These are phyloP conservation scores for Fonsecaea nubica DNA, from an alignment of 2,329 filamentous ascomycete genomes.

Conservation along the genomic window DNA sequence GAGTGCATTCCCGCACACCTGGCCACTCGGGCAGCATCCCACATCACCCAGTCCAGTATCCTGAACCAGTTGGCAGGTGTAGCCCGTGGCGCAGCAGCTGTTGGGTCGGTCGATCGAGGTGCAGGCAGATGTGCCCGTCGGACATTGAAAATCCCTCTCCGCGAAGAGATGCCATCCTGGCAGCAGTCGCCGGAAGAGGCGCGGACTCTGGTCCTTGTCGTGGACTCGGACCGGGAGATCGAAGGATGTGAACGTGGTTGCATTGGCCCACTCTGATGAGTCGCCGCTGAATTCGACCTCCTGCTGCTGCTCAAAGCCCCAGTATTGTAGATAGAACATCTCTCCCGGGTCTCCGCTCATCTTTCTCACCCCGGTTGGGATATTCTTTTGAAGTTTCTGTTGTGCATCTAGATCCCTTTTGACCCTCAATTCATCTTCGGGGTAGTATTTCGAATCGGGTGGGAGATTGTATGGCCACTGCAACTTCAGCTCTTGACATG, in stretches of 20 bases:
- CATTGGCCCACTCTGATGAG: conserved; percentile 19
- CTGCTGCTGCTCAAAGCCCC: conserved; percentile 45
- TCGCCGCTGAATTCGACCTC: conserved; percentile 19
- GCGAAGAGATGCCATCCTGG: conserved; percentile 32
- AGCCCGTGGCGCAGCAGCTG: conserved; percentile 63
- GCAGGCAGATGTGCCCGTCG: conserved; percentile 61
- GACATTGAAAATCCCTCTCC: conserved; percentile 63
- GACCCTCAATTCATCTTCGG: conserved; percentile 39
- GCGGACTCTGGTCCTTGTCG: conserved; percentile 17
- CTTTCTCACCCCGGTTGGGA: conserved; percentile 48
- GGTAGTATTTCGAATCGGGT: conserved; percentile 39
- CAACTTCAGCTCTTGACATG: conserved; percentile 23
- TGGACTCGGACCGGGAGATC: conserved; percentile 28
- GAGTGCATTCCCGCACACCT: conserved; percentile 60
- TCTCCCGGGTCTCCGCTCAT: conserved; percentile 56
- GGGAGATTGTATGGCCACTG: conserved; percentile 39
- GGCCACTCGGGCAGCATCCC: conserved; percentile 65
- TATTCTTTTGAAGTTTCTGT: conserved; percentile 40
- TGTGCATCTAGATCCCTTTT: conserved; percentile 44
- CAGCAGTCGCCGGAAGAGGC: conserved; percentile 8
- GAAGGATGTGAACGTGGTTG: conserved; percentile 17
- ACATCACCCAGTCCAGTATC: conserved; percentile 63
- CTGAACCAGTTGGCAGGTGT: conserved; percentile 60
- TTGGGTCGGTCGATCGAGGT: conserved; percentile 61
- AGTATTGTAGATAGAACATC: conserved; percentile 57